These are phyloP conservation scores for Marchantia polymorpha DNA, from an alignment of 225 moss, liverwort and hornwort species.

Conservation along the genomic window DNA sequence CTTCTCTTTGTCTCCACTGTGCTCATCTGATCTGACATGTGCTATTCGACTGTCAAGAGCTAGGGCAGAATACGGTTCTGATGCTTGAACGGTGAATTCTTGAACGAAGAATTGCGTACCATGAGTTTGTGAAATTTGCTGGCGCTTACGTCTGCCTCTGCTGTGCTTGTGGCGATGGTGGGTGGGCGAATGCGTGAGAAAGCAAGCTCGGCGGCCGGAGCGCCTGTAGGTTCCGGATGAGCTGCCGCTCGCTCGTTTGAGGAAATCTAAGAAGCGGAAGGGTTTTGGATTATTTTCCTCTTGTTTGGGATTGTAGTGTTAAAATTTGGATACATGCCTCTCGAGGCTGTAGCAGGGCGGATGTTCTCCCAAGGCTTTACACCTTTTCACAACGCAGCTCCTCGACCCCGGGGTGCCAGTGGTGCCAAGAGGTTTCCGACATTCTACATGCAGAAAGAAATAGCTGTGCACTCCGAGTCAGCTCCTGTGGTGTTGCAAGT, in stretches of 20 bases:
- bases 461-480: conserved; percentile 8
- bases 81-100: too few relatives aligned
- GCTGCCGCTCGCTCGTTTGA: not conserved
- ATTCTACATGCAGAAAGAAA: conserved; percentile 31
- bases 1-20: too few relatives aligned
- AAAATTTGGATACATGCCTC: conserved; percentile 4
- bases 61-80: too few relatives aligned
- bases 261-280: not conserved
- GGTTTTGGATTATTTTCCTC: too few relatives aligned
- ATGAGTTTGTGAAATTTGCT: not conserved
- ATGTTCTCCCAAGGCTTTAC: not conserved
- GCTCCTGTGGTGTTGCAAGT: conserved; percentile 14
- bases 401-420: not conserved
- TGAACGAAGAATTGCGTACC: too few relatives aligned
- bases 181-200: too few relatives aligned
- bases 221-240: not conserved
- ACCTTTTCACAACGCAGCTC: not conserved
- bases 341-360: not conserved
- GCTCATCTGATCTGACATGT: too few relatives aligned
- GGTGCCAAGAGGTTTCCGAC: conserved; percentile 12
- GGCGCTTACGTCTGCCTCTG: not conserved
- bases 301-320: not conserved
- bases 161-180: not conserved
- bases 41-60: too few relatives aligned
- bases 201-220: too few relatives aligned